Conservation (phyloP, 306 rosid genomes). For the Echinosophora koreensis region DNA sequence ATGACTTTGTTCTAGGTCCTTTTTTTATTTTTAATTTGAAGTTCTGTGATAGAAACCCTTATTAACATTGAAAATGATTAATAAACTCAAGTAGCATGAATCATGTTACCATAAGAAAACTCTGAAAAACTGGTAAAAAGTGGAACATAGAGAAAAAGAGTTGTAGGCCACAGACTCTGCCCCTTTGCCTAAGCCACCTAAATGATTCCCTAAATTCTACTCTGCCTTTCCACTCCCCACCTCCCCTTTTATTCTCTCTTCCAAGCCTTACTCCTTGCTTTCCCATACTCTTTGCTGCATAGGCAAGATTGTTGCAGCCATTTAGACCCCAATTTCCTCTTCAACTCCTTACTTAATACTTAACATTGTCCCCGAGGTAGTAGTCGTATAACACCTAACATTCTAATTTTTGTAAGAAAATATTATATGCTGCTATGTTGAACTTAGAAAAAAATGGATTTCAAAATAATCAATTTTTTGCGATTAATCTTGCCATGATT, state of each 20-base stretch:
- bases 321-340: neutral
- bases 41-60: neutral
- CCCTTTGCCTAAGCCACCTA: neutral
- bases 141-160: neutral
- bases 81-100: neutral
- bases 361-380: neutral
- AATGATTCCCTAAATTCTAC: neutral
- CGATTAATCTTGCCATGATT: constrained; percentile 32
- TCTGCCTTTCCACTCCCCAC: neutral
- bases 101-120: neutral
- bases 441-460: constrained; percentile 4
- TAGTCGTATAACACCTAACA: neutral
- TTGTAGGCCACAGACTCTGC: neutral
- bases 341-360: neutral
- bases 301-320: neutral
- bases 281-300: neutral
- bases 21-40: neutral
- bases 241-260: neutral
- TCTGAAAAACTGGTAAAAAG: too few species aligned
- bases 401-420: constrained; percentile 14
- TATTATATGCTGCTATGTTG: constrained; percentile 26
- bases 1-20: constrained; percentile 28
- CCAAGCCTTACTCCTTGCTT: neutral
- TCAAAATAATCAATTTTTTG: neutral
- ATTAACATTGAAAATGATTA: neutral